These are phyloP conservation scores for Sphagnum tenellum DNA, from an alignment of 225 moss, liverwort and hornwort genomes.

Conservation along the genomic window DNA sequence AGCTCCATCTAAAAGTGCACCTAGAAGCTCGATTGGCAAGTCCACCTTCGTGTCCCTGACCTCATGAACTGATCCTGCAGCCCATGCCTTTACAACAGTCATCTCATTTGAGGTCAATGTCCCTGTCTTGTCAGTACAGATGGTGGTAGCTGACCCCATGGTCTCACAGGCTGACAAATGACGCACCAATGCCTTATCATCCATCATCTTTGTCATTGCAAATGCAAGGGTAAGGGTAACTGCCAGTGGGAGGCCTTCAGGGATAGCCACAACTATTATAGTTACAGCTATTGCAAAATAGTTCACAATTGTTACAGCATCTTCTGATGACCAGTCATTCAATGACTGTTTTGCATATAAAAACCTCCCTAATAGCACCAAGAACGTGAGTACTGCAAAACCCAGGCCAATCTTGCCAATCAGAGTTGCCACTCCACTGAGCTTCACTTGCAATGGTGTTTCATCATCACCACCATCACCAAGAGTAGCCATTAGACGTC, in stretches of 20 bases:
- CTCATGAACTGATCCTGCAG: slow-evolving; percentile 5
- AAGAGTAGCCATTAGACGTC: slow-evolving; percentile 11
- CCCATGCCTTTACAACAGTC: slow-evolving; percentile 13
- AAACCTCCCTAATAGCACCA: slow-evolving; percentile 11
- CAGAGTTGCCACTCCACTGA: slow-evolving; percentile 15
- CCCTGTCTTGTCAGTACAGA: slow-evolving; percentile 19
- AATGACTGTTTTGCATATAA: slow-evolving; percentile 3
- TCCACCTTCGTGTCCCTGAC: not conserved
- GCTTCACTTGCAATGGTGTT: slow-evolving; percentile 21
- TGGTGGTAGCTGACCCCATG: slow-evolving; percentile 14
- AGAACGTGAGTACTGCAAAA: slow-evolving; percentile 11
- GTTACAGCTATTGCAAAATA: slow-evolving; percentile 18
- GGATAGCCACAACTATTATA: slow-evolving; percentile 15
- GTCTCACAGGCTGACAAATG: slow-evolving; percentile 17
- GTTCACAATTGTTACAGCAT: slow-evolving; percentile 6
- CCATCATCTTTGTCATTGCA: slow-evolving; percentile 22
- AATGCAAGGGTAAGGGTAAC: slow-evolving; percentile 16
- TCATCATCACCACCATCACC: slow-evolving; percentile 4
- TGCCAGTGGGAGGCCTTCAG: slow-evolving; percentile 18
- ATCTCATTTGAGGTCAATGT: slow-evolving; percentile 16
- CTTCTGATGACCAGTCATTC: not conserved
- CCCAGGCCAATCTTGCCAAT: slow-evolving; percentile 11
- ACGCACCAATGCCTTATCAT: slow-evolving; percentile 14
- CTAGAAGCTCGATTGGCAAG: slow-evolving; percentile 3
- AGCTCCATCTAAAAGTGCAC: slow-evolving; percentile 5